Percentiles rank a stretch among this genome's conserved stretches.
These are phyloP conservation scores for Coemansia sp. DNA, from an alignment of 192 early-diverging fungal species.

Conservation along the genomic window DNA sequence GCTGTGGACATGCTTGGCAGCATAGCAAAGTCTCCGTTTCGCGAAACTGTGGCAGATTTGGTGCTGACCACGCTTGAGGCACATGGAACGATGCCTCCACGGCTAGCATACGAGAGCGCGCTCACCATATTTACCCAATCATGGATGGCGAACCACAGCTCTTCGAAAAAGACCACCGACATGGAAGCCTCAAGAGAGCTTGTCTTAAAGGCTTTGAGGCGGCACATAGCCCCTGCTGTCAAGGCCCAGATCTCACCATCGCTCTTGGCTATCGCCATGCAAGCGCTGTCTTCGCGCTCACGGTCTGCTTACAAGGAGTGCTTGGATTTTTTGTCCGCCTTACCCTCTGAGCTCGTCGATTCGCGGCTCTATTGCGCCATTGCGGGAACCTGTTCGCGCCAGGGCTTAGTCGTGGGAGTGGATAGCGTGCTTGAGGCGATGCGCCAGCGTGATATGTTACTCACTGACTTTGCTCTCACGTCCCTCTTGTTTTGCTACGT, in stretches of 20 bases:
- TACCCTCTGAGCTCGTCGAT: background rate
- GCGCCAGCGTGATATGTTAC: background rate
- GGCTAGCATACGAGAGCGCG: background rate
- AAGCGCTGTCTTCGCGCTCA: slow-evolving; percentile 15
- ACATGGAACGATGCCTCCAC: background rate
- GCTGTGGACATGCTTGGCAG: slow-evolving; percentile 13
- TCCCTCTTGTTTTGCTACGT: slow-evolving; percentile 14
- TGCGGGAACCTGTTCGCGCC: slow-evolving; percentile 19
- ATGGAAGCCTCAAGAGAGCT: background rate
- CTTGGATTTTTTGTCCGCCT: slow-evolving; percentile 11
- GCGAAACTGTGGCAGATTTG: slow-evolving; percentile 10
- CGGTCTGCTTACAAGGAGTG: slow-evolving; percentile 8
- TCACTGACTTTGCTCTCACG: slow-evolving; percentile 9
- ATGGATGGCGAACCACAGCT: slow-evolving; percentile 5
- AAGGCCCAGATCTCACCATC: background rate
- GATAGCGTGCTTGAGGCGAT: slow-evolving; percentile 12
- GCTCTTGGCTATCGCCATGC: slow-evolving; percentile 11
- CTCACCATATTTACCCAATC: slow-evolving; percentile 8
- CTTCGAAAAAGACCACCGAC: background rate
- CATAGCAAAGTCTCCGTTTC: background rate
- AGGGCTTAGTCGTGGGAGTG: slow-evolving; percentile 13
- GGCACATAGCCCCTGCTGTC: slow-evolving; percentile 7
- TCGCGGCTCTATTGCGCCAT: slow-evolving; percentile 20
- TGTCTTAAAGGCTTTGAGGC: slow-evolving; percentile 9
- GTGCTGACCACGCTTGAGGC: slow-evolving; percentile 12